These are phyloP conservation scores for Lecanicillium sp. DNA, from an alignment of 2,329 filamentous ascomycete species.

Conservation along the genomic window DNA sequence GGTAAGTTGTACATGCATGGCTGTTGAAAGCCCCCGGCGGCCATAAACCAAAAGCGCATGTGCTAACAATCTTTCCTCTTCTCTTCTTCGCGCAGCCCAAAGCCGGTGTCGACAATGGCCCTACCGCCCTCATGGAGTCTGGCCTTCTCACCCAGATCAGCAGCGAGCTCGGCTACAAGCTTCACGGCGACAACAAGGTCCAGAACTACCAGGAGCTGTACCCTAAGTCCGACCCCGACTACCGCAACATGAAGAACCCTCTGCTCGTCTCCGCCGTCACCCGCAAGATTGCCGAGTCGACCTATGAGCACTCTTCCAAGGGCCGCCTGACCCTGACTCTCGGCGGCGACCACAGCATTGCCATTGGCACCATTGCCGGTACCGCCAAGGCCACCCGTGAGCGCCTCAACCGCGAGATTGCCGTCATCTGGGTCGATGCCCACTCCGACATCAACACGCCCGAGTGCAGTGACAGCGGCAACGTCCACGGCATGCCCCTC, in stretches of 20 bases:
- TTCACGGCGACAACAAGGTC: conserved; percentile 75
- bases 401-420: conserved; percentile 72
- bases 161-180: conserved; percentile 79
- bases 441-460: conserved; percentile 98
- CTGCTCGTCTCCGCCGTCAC: conserved; percentile 80
- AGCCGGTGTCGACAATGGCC: conserved; percentile 82
- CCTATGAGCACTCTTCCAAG: conserved; percentile 75
- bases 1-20: conserved; percentile 41
- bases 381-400: conserved; percentile 81
- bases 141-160: conserved; percentile 78
- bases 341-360: conserved; percentile 93
- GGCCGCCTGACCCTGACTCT: conserved; percentile 88
- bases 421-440: conserved; percentile 97
- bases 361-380: conserved; percentile 86
- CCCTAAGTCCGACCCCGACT: conserved; percentile 63
- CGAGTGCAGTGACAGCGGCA: conserved; percentile 80
- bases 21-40: too few species aligned
- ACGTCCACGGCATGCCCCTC: conserved; percentile 97
- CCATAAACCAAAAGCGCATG: too few species aligned
- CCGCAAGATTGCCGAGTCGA: conserved; percentile 67
- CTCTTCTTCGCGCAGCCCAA: conserved; percentile 61
- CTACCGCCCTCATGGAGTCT: conserved; percentile 77
- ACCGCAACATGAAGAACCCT: conserved; percentile 92
- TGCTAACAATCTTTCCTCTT: conserved; percentile 7
- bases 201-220: conserved; percentile 74